Evolutionary conservation across 1,284 basidiomycete genomes (phyloP).

Genomic region (Tilletia setariae): DNA sequence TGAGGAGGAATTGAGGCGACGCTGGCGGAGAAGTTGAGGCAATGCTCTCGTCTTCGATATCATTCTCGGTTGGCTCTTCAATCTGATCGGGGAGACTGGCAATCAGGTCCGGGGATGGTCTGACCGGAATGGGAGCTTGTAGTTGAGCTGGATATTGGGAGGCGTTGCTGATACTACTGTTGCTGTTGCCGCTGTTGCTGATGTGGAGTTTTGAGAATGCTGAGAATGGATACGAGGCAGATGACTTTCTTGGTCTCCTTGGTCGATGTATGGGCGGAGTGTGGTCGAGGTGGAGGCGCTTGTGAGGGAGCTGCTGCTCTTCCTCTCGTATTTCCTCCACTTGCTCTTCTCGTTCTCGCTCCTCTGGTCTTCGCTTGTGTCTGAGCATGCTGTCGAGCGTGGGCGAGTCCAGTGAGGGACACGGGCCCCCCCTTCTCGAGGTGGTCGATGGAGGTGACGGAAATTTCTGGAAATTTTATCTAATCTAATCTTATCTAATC

Average conservation of each 20-base stretch:
- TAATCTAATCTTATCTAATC: constrained; percentile 1
- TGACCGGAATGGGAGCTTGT: neutral
- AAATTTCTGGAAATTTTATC: constrained; percentile 16
- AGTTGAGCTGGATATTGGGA: neutral
- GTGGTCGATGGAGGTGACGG: neutral
- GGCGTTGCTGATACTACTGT: neutral
- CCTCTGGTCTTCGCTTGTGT: neutral
- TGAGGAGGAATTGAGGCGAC: neutral
- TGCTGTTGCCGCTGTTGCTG: neutral
- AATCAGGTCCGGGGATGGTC: neutral
- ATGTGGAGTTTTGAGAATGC: constrained; percentile 7
- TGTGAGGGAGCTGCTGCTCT: neutral
- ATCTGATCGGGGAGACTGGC: neutral
- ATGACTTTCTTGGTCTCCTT: neutral
- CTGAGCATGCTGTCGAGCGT: neutral
- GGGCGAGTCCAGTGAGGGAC: no score
- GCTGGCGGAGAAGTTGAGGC: neutral
- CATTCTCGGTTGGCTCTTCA: neutral
- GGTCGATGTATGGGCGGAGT: neutral
- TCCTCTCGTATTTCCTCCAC: no score
- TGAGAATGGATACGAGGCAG: neutral
- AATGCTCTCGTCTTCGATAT: neutral
- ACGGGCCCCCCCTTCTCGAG: no score
- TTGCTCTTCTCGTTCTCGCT: neutral
- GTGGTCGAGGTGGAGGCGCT: constrained; percentile 3